Base-by-base conservation (phyloP, 1,284 basidiomycete species). In the Takashimella koratensis region DNA sequence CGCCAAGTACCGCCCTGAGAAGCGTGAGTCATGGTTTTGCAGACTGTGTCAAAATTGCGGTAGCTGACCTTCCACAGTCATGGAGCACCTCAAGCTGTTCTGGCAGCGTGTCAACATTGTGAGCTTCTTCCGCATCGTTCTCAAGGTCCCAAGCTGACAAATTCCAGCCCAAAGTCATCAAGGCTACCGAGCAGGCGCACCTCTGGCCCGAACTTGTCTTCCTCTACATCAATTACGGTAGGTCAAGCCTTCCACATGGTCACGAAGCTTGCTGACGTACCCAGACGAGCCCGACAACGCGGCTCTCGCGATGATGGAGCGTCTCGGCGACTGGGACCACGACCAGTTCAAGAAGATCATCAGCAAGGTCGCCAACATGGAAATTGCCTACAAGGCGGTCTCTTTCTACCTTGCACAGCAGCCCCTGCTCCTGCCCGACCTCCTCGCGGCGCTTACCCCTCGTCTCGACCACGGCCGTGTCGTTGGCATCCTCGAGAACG, bases 171-270 rank as follows among this genome's bases (percentile, higher is more conserved):
- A 76, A 88, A 82, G 92, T 97, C 68, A 94, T 98, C 80, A 89
- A 87, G 77, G 90, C 91, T 11, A 84, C 92, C 5, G 92, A 98
- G 77, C 88, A 88, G 68, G 92, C 90, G n/a, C 95, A 98, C 66
- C 84, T 98, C 52, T 98, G 96, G 95, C 86, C 92, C n/a, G 96
- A 98, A 74, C 84, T 98, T 19, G 95, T 98, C 45, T 98, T 94
- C 83, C 79, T 98, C 49, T 98, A 98, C 78, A 87, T 97, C 79
- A 96, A 96, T 78, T 98, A 98, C 70, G 95, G 96, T 72, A 88
- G 92, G 81, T 90, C n/a, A 16, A 1, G 30, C 22, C 26, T 26
- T 21, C n/a, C n/a, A n/a, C n/a, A 19, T 27, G 19, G 12, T 30
- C 20, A 10, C 53, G 52, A 50, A 52, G 27, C 51, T 23, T 20